Conservation (phyloP, 352 stramenopile species). For the Globisporangium spinosum region DNA sequence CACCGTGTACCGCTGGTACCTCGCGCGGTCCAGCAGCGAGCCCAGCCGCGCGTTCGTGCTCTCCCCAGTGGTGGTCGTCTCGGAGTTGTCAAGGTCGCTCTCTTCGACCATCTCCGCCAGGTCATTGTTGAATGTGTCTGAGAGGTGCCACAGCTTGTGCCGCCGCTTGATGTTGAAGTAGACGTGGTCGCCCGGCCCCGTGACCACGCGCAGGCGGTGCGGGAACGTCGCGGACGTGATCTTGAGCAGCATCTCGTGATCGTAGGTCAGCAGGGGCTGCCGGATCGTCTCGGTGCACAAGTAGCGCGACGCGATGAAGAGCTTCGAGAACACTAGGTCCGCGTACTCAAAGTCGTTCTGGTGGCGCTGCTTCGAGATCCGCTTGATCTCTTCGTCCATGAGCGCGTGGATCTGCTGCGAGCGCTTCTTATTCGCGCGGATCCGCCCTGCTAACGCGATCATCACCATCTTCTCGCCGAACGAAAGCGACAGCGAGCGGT, state of each 20-base stretch:
- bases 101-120: slow-evolving; percentile 18
- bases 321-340: slow-evolving; percentile 21
- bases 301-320: slow-evolving; percentile 23
- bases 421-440: slow-evolving; percentile 13
- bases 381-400: slow-evolving; percentile 19
- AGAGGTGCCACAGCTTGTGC: slow-evolving; percentile 18
- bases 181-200: slow-evolving; percentile 18
- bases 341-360: slow-evolving; percentile 24
- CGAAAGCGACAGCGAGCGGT: slow-evolving; percentile 16
- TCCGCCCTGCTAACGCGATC: slow-evolving; percentile 6
- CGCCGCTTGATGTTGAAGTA: slow-evolving; percentile 21
- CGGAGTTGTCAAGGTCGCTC: background rate
- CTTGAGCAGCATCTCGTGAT: slow-evolving; percentile 26
- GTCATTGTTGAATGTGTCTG: slow-evolving; percentile 25
- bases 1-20: slow-evolving; percentile 18
- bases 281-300: slow-evolving; percentile 23
- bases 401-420: slow-evolving; percentile 19
- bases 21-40: background rate
- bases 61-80: background rate
- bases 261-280: slow-evolving; percentile 25
- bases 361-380: slow-evolving; percentile 13
- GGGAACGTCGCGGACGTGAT: slow-evolving; percentile 18
- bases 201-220: slow-evolving; percentile 17
- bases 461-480: slow-evolving; percentile 7
- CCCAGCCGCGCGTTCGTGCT: background rate